Evolutionary conservation across 352 stramenopile genomes (phyloP).

Genomic region (Plasmopara viticola): DNA sequence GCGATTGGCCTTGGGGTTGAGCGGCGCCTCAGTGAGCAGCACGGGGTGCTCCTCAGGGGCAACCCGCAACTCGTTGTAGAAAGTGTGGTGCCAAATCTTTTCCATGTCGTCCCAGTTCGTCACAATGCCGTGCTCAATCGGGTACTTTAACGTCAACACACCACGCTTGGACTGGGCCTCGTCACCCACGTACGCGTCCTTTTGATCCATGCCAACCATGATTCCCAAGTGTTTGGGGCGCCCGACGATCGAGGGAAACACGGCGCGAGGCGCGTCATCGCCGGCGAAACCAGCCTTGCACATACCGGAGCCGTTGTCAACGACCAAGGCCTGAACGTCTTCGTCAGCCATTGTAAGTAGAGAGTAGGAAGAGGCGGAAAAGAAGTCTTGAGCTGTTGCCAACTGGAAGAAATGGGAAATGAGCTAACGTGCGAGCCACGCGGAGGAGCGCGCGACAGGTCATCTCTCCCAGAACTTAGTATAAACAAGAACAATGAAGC

Average conservation of each 20-base stretch:
- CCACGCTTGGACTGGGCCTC: conserved; percentile 91
- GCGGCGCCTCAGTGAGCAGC: conserved; percentile 89
- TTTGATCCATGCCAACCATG: conserved; percentile 97
- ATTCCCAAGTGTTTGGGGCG: conserved; percentile 95
- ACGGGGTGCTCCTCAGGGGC: conserved; percentile 97
- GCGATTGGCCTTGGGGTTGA: conserved; percentile 92
- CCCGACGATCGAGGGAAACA: conserved; percentile 64
- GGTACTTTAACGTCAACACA: conserved; percentile 94
- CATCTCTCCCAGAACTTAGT: too few species aligned
- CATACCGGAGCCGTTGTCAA: conserved; percentile 51
- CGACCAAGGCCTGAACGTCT: conserved; percentile 38
- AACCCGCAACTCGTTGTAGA: conserved; percentile 97
- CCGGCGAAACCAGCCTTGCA: conserved; percentile 67
- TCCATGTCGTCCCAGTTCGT: conserved; percentile 99
- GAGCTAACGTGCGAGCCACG: too few species aligned
- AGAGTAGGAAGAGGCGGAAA: too few species aligned
- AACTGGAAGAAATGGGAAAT: too few species aligned
- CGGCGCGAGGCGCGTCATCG: conserved; percentile 61
- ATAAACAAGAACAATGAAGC: too few species aligned
- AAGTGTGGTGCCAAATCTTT: conserved; percentile 99
- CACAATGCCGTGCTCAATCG: conserved; percentile 99
- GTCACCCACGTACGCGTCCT: conserved; percentile 92
- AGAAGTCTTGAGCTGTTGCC: neutral
- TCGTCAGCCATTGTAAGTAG: conserved; percentile 15
- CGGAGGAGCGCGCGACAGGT: too few species aligned